These are phyloP conservation scores for Phytomonas francai DNA, from an alignment of 208 protist genomes.

Conservation along the genomic window DNA sequence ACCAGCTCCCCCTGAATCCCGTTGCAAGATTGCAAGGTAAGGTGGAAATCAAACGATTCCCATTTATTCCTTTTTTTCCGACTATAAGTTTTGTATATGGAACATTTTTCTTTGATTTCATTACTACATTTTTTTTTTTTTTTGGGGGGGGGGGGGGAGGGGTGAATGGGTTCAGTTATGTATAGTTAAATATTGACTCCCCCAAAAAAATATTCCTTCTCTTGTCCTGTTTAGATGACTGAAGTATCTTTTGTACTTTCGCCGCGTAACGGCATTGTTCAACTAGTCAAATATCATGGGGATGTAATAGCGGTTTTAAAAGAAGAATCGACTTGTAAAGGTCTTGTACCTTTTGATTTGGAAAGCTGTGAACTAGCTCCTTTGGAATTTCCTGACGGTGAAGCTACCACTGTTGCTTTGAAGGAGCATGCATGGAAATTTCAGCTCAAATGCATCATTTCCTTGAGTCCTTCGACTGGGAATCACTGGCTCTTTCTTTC, in stretches of 20 bases:
- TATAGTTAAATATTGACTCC: background rate
- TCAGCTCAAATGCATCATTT: background rate
- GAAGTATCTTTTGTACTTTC: background rate
- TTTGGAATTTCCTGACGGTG: background rate
- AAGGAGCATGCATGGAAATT: background rate
- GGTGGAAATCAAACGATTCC: background rate
- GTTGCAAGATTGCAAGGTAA: background rate
- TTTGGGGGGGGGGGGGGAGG: too few species aligned
- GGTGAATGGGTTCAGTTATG: background rate
- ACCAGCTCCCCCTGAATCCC: background rate
- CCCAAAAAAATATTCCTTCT: background rate
- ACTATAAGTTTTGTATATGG: background rate
- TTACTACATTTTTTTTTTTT: conserved; percentile 5
- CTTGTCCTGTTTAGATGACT: background rate
- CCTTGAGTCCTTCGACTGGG: background rate
- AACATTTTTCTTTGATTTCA: background rate
- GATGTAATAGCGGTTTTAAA: background rate
- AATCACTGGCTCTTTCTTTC: background rate
- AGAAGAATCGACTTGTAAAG: background rate
- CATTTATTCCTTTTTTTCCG: background rate
- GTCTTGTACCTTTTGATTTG: background rate
- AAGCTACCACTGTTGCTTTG: background rate
- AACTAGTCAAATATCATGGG: background rate
- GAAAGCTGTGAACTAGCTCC: background rate
- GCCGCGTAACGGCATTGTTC: background rate